A percentile compares a stretch with the other conserved stretches of the same genome.
phyloP scores from a whole-genome alignment of 148 eudicot species.

The Cornus suecica region DNA sequence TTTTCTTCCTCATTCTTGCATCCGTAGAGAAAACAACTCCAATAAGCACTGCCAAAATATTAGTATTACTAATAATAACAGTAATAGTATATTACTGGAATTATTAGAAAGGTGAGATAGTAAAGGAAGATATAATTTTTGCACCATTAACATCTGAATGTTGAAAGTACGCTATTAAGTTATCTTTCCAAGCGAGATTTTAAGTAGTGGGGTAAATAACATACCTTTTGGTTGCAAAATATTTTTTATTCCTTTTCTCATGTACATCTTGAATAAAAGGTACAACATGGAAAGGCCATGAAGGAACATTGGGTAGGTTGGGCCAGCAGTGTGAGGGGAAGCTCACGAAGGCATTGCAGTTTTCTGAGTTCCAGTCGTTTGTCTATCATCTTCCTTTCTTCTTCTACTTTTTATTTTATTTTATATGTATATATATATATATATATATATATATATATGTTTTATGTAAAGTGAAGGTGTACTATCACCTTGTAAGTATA shows the following conservation, averaged over 20 bases:
- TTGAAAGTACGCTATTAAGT: background rate
- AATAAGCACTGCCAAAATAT: background rate
- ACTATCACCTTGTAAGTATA: background rate
- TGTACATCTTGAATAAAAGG: background rate
- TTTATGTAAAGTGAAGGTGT: background rate
- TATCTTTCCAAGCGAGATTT: background rate
- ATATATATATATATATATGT: too few species aligned
- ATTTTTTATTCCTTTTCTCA: background rate
- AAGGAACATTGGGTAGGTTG: background rate
- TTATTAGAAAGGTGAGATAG: too few species aligned
- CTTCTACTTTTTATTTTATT: too few species aligned
- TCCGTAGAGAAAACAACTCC: conserved; percentile 11
- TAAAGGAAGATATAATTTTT: background rate
- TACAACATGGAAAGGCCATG: background rate
- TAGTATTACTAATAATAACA: too few species aligned
- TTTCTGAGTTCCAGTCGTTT: background rate
- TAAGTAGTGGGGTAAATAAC: background rate
- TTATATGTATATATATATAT: background rate
- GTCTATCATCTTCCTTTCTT: too few species aligned
- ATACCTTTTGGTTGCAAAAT: background rate
- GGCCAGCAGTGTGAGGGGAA: background rate
- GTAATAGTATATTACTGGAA: too few species aligned
- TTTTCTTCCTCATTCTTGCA: conserved; percentile 50
- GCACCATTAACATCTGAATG: background rate
- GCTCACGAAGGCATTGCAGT: background rate